A percentile compares a stretch with the other conserved stretches of the same genome.
These are phyloP conservation scores for Onygenales sp. DNA, from an alignment of 2,329 filamentous ascomycete genomes.

Conservation along the genomic window DNA sequence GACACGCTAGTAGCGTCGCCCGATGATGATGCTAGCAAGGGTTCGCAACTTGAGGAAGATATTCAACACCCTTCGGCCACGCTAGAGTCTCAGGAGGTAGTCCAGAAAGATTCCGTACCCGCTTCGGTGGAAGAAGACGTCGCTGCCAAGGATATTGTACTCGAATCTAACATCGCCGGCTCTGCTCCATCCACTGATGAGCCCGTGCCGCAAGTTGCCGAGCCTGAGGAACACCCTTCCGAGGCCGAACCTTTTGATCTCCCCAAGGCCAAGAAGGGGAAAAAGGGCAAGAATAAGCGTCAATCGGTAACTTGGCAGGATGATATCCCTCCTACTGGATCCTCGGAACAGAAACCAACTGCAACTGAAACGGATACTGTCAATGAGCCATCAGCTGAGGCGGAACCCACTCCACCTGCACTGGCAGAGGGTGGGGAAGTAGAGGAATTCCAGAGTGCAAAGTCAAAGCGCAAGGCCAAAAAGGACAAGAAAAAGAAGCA, in stretches of 20 bases:
- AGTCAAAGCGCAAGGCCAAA: slow-evolving; percentile 26
- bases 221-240: background rate
- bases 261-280: slow-evolving; percentile 12
- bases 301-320: slow-evolving; percentile 1
- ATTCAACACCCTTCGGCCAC: background rate
- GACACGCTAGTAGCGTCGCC: background rate
- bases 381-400: background rate
- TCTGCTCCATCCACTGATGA: background rate
- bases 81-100: background rate
- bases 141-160: background rate
- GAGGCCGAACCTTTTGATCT: slow-evolving; percentile 6
- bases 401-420: slow-evolving; percentile 3
- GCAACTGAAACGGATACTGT: background rate
- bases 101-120: background rate
- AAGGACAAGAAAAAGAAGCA: slow-evolving; percentile 5
- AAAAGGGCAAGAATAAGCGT: slow-evolving; percentile 3
- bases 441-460: slow-evolving; percentile 15
- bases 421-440: slow-evolving; percentile 9
- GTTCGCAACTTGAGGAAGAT: background rate
- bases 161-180: background rate
- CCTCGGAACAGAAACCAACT: background rate
- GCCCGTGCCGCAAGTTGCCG: background rate
- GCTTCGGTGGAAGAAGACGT: background rate
- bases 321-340: background rate
- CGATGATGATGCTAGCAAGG: background rate